Conservation (phyloP, 768 basidiomycete species). For the Hericium rajendrae region DNA sequence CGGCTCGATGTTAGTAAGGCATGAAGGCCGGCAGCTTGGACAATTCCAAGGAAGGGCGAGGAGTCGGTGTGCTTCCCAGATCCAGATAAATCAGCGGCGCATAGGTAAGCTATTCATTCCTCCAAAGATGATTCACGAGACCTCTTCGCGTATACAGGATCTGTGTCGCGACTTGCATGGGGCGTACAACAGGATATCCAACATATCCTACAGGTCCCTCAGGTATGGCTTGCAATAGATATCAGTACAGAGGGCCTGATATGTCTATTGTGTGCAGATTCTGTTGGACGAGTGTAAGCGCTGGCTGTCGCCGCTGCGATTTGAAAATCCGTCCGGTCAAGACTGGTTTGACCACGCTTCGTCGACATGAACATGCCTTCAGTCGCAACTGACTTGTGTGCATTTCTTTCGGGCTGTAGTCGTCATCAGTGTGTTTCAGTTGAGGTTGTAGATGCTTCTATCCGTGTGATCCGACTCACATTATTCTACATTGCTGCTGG, state of each 20-base stretch:
- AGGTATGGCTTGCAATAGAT: not conserved
- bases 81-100: too few relatives aligned
- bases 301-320: not conserved
- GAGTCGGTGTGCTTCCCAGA: too few relatives aligned
- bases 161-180: too few relatives aligned
- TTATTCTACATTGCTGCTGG: too few relatives aligned
- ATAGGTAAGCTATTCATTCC: too few relatives aligned
- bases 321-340: not conserved
- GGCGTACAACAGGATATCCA: slow-evolving; percentile 4
- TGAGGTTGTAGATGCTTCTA: too few relatives aligned
- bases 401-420: too few relatives aligned
- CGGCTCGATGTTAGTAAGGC: not conserved
- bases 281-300: not conserved
- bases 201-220: slow-evolving; percentile 3
- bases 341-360: not conserved
- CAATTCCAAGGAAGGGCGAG: not conserved
- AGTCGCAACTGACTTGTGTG: too few relatives aligned
- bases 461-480: too few relatives aligned
- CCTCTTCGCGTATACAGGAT: too few relatives aligned
- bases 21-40: not conserved
- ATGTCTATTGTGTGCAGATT: not conserved
- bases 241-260: not conserved
- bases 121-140: too few relatives aligned
- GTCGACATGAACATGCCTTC: not conserved
- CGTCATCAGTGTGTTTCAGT: too few relatives aligned